A percentile compares a stretch with the other conserved stretches of the same genome.
Conservation (phyloP, 2,329 filamentous ascomycete genomes). For the Anthostomella pinea region DNA sequence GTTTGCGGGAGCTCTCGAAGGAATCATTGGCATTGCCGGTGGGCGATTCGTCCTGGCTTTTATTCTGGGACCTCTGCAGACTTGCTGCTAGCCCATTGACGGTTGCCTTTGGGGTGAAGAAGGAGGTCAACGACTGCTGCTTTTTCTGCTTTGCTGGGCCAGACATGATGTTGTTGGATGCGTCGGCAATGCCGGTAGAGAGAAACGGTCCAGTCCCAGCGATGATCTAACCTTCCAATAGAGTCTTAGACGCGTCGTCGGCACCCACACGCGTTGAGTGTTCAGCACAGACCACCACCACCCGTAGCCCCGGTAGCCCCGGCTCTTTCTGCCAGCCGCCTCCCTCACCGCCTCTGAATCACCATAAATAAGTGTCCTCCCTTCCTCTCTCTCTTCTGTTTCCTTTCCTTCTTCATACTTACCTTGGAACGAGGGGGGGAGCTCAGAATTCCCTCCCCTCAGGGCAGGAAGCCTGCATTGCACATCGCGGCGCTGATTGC, state of each 20-base stretch:
- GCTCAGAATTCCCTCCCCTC: too few species aligned
- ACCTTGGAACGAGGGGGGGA: too few species aligned
- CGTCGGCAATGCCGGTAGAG: too few species aligned
- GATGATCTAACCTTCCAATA: too few species aligned
- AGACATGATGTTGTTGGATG: too few species aligned
- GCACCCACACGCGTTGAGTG: conserved; percentile 18
- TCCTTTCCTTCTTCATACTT: too few species aligned
- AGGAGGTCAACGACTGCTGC: conserved; percentile 81
- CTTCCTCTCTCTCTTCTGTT: too few species aligned
- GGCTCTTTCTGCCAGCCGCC: neutral
- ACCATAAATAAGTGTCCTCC: neutral
- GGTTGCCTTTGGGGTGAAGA: conserved; percentile 70
- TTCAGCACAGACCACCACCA: conserved; percentile 14
- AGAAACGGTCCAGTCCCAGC: too few species aligned
- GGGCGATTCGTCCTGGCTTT: conserved; percentile 25
- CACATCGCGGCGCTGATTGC: too few species aligned
- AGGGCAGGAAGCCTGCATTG: too few species aligned
- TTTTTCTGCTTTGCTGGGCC: conserved; percentile 54
- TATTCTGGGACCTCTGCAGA: conserved; percentile 31
- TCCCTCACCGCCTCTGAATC: neutral
- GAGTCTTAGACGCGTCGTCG: too few species aligned
- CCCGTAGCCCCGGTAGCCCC: too few species aligned
- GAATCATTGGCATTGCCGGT: conserved; percentile 23
- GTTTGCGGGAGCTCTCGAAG: conserved; percentile 42
- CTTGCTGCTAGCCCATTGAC: conserved; percentile 43